Evolutionary conservation across 352 stramenopile genomes (phyloP).

Genomic region (Pythium guiyangense): DNA sequence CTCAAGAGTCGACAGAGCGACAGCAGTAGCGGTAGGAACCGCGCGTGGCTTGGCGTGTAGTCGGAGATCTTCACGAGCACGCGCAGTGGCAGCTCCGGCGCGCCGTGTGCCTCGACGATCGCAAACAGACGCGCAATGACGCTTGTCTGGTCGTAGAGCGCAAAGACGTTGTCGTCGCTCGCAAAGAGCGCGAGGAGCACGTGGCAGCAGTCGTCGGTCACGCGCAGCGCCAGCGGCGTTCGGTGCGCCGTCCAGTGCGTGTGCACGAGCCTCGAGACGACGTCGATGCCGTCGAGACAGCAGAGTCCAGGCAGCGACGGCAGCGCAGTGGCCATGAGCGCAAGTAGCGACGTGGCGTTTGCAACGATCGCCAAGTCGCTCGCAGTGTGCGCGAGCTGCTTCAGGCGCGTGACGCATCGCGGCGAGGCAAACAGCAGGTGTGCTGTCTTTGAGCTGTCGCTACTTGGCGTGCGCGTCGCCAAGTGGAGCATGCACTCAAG

Average conservation of each 20-base stretch:
- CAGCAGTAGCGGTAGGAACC: conserved; percentile 33
- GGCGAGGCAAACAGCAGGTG: conserved; percentile 23
- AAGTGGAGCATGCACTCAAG: conserved; percentile 27
- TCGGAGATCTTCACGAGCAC: conserved; percentile 47
- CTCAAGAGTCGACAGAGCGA: conserved; percentile 19
- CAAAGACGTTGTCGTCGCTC: conserved; percentile 32
- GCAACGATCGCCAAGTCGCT: conserved; percentile 21
- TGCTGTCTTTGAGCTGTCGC: background rate
- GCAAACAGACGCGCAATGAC: conserved; percentile 45
- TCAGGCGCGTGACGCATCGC: conserved; percentile 19
- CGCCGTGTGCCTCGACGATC: conserved; percentile 26
- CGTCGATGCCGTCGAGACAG: conserved; percentile 32
- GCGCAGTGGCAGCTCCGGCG: conserved; percentile 33
- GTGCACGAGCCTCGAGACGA: conserved; percentile 26
- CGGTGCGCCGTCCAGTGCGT: conserved; percentile 12
- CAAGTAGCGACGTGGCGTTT: conserved; percentile 41
- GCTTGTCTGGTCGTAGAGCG: conserved; percentile 43
- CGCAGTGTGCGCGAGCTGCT: conserved; percentile 13
- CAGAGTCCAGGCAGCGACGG: conserved; percentile 43
- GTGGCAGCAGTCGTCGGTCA: conserved; percentile 39
- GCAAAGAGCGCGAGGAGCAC: conserved; percentile 49
- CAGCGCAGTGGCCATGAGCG: conserved; percentile 39
- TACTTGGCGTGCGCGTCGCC: conserved; percentile 11
- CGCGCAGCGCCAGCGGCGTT: conserved; percentile 8
- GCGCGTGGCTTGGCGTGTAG: conserved; percentile 23